Conservation (phyloP, 2,329 filamentous ascomycete species). For the Boeremia lycopersici region DNA sequence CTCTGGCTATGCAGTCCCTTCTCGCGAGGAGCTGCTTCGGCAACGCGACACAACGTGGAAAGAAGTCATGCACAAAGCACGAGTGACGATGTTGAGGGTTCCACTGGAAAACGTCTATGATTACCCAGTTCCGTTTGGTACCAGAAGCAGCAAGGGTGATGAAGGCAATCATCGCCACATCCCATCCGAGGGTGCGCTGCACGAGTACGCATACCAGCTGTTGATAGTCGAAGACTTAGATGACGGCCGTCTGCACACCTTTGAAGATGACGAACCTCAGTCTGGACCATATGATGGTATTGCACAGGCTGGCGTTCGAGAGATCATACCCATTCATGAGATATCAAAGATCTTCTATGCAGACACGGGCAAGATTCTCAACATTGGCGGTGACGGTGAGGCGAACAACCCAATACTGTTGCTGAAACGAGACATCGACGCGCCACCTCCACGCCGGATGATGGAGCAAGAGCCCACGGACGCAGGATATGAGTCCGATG, state of each 20-base stretch:
- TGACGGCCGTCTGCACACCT: conserved; percentile 70
- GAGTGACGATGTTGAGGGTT: conserved; percentile 77
- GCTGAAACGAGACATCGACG: conserved; percentile 72
- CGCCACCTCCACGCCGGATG: conserved; percentile 66
- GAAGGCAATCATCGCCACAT: conserved; percentile 37
- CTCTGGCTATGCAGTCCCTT: conserved; percentile 70
- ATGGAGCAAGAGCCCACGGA: conserved; percentile 43
- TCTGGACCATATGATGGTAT: conserved; percentile 67
- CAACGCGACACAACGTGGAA: conserved; percentile 83
- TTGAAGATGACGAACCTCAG: conserved; percentile 64
- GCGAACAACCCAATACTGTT: conserved; percentile 76
- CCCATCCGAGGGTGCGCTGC: conserved; percentile 53
- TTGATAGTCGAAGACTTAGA: conserved; percentile 83
- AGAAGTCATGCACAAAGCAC: conserved; percentile 92
- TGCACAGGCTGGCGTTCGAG: conserved; percentile 66
- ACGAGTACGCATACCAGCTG: conserved; percentile 80
- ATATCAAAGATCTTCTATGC: conserved; percentile 93
- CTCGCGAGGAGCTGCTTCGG: conserved; percentile 63
- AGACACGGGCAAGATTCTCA: conserved; percentile 86
- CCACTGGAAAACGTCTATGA: conserved; percentile 63
- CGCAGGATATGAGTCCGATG: conserved; percentile 43
- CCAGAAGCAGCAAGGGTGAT: conserved; percentile 17
- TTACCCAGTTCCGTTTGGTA: conserved; percentile 40
- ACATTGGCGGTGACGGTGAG: conserved; percentile 73
- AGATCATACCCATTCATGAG: conserved; percentile 72